These are phyloP conservation scores for Chenopodium formosanum DNA, from an alignment of 148 eudicot species.

Conservation along the genomic window DNA sequence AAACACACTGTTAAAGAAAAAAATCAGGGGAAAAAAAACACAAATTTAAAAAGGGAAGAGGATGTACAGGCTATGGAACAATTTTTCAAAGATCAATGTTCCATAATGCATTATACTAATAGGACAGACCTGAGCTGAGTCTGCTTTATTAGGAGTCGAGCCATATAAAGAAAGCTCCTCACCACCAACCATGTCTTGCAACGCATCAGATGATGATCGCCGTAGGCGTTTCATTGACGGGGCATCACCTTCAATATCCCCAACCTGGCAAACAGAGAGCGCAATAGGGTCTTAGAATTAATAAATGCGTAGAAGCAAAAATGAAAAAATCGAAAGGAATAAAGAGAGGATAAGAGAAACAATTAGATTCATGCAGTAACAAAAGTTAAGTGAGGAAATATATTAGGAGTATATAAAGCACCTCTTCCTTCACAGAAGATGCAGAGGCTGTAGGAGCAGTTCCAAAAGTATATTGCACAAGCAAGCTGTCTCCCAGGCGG, in stretches of 20 bases:
- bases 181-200: slow-evolving; percentile 72
- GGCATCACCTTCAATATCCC: slow-evolving; percentile 78
- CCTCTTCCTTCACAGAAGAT: slow-evolving; percentile 86
- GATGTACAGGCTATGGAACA: neutral
- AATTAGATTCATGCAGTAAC: neutral
- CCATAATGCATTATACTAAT: neutral
- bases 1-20: no score
- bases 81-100: neutral
- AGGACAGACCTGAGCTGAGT: slow-evolving; percentile 69
- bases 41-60: neutral
- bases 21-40: neutral
- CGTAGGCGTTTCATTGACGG: slow-evolving; percentile 71
- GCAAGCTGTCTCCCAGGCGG: slow-evolving; percentile 95
- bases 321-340: neutral
- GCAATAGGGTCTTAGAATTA: neutral
- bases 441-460: slow-evolving; percentile 43
- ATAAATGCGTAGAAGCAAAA: neutral
- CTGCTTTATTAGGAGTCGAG: slow-evolving; percentile 75
- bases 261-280: slow-evolving; percentile 47
- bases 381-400: neutral
- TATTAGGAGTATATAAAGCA: slow-evolving; percentile 19
- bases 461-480: slow-evolving; percentile 84
- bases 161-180: slow-evolving; percentile 90
- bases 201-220: slow-evolving; percentile 83
- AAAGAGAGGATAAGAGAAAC: neutral